Percentiles rank a stretch among this genome's conserved stretches.
Evolutionary conservation across 441 rosid species (phyloP).

Genomic region (Viola pubescens): DNA sequence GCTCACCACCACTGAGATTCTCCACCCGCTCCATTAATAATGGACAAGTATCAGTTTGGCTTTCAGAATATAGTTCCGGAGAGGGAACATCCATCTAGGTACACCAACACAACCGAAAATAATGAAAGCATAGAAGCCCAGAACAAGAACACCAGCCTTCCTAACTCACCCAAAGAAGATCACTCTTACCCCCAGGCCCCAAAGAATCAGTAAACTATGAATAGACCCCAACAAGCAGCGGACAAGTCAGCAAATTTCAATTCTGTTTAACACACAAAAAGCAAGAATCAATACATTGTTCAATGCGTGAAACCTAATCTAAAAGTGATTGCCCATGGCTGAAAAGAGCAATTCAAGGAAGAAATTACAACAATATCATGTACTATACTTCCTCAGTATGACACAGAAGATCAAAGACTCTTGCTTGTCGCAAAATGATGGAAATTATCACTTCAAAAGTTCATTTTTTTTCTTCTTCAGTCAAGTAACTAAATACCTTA

Average conservation of each 20-base stretch:
- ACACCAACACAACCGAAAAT: constrained; percentile 22
- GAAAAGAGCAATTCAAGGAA: no score
- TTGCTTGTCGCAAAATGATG: no score
- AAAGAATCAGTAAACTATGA: constrained; percentile 10
- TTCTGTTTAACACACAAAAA: constrained; percentile 15
- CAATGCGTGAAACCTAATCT: background rate
- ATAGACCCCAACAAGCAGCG: constrained; percentile 13
- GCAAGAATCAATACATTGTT: no score
- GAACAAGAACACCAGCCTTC: constrained; percentile 11
- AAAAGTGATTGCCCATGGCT: no score
- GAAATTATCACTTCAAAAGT: no score
- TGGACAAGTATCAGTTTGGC: constrained; percentile 35
- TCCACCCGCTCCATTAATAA: constrained; percentile 62
- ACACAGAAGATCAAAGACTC: no score
- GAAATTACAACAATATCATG: no score
- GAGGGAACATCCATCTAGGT: constrained; percentile 70
- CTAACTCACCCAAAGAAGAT: background rate
- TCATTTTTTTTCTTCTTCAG: no score
- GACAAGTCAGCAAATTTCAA: constrained; percentile 13
- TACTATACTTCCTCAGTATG: no score
- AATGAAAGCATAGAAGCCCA: constrained; percentile 34
- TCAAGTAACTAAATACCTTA: background rate
- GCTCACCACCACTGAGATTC: constrained; percentile 36
- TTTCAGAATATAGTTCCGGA: constrained; percentile 33
- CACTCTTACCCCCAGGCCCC: constrained; percentile 14